Evolutionary conservation across 371 early-diverging fungal genomes (phyloP).

Genomic region (Circinella umbellata): DNA sequence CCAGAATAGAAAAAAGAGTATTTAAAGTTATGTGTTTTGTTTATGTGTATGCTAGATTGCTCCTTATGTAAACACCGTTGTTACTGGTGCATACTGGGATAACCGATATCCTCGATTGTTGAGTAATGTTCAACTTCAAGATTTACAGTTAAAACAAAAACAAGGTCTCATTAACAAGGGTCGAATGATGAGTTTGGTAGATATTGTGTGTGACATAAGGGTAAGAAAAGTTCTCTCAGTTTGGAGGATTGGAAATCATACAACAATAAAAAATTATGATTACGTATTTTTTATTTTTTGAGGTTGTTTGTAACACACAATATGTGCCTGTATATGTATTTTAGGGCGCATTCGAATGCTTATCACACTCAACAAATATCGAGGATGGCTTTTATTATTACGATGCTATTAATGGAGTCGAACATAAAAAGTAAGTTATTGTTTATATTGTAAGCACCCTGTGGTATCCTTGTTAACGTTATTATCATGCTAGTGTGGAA

Average conservation of each 20-base stretch:
- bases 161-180: constrained; percentile 53
- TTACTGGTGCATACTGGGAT: constrained; percentile 97
- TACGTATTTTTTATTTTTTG: no score
- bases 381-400: constrained; percentile 93
- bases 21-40: no score
- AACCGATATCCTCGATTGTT: constrained; percentile 86
- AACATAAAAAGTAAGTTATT: constrained; percentile 73
- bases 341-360: constrained; percentile 92
- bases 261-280: no score
- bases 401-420: constrained; percentile 74
- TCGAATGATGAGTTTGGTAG: constrained; percentile 86
- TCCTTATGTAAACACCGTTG: constrained; percentile 87
- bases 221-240: constrained; percentile 38
- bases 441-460: constrained; percentile 5
- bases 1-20: no score
- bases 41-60: constrained; percentile 66
- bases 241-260: no score
- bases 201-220: constrained; percentile 94
- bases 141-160: constrained; percentile 67
- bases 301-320: background rate
- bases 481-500: constrained; percentile 55
- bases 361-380: constrained; percentile 85
- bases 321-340: background rate
- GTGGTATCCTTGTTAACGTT: background rate
- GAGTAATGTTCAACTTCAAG: constrained; percentile 76